Evolutionary conservation across 2,329 filamentous ascomycete species (phyloP).

Genomic region (Colletotrichum euphorbiae): DNA sequence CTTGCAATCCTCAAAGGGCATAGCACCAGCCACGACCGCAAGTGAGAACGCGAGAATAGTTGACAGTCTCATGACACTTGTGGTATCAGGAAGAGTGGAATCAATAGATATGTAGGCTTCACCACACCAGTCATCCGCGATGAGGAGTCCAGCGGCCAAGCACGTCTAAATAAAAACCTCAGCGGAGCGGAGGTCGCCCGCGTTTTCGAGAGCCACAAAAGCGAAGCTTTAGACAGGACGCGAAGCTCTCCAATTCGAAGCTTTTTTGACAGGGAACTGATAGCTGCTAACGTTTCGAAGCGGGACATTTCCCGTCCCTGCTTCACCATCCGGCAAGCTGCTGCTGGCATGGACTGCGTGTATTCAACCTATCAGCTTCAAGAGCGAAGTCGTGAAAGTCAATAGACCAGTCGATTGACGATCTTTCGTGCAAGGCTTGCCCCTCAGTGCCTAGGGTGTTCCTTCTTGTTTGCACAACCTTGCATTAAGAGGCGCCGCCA

Average conservation of each 20-base stretch:
- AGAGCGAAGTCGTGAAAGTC: too few species aligned
- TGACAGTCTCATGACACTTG: neutral
- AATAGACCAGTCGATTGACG: too few species aligned
- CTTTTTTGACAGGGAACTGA: neutral
- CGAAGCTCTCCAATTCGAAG: constrained; percentile 13
- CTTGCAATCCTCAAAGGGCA: neutral
- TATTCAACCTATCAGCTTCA: too few species aligned
- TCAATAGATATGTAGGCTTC: neutral
- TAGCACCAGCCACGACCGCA: neutral
- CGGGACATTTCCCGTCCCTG: constrained; percentile 3
- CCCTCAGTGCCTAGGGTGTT: too few species aligned
- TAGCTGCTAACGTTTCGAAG: neutral
- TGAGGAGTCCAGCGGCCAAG: neutral
- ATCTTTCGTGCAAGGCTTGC: too few species aligned
- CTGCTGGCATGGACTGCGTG: neutral
- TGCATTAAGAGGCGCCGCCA: too few species aligned
- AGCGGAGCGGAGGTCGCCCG: neutral
- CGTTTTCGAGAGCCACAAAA: neutral
- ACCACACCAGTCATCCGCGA: too few species aligned
- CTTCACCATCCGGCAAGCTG: neutral
- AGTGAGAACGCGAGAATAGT: neutral
- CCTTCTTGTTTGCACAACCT: too few species aligned
- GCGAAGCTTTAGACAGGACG: constrained; percentile 1
- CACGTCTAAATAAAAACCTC: neutral
- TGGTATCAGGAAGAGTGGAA: neutral